A percentile compares a stretch with the other conserved stretches of the same genome.
phyloP scores from a whole-genome alignment of 805 yeast species.

The Clavispora fructus region DNA sequence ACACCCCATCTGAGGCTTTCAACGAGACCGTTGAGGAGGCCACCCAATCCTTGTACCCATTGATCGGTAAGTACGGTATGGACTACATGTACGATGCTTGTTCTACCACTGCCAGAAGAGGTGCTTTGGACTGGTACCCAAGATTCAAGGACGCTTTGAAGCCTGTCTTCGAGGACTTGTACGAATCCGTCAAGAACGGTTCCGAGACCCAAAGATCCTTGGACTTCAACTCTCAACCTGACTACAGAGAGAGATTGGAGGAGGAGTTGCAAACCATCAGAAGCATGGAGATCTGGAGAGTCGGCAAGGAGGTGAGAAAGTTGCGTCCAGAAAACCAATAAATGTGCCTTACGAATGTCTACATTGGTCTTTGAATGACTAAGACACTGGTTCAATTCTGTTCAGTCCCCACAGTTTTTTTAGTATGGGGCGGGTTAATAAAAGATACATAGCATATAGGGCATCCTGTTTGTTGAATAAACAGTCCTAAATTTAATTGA shows the following conservation, averaged over 20 bases:
- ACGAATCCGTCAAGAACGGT: constrained; percentile 93
- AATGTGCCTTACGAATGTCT: constrained; percentile 12
- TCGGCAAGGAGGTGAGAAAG: constrained; percentile 99
- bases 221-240: constrained; percentile 96
- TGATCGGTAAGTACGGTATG: constrained; percentile 99
- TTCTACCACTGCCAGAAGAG: constrained; percentile 99
- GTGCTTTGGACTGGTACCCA: constrained; percentile 99
- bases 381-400: constrained; percentile 17
- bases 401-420: constrained; percentile 7
- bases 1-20: constrained; percentile 99
- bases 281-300: constrained; percentile 98
- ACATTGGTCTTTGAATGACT: constrained; percentile 38
- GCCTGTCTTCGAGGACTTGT: constrained; percentile 96
- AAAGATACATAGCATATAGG: constrained; percentile 25
- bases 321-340: constrained; percentile 98
- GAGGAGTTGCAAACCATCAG: constrained; percentile 89
- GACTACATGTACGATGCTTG: constrained; percentile 99
- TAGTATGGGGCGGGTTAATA: constrained; percentile 17
- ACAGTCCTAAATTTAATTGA: constrained; percentile 19
- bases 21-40: constrained; percentile 99
- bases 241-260: constrained; percentile 96
- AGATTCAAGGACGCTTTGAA: constrained; percentile 96
- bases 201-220: constrained; percentile 96
- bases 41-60: constrained; percentile 98
- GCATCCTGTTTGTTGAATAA: constrained; percentile 42